Base-by-base conservation (phyloP, 768 basidiomycete species). In the Phallus indusiatus region DNA sequence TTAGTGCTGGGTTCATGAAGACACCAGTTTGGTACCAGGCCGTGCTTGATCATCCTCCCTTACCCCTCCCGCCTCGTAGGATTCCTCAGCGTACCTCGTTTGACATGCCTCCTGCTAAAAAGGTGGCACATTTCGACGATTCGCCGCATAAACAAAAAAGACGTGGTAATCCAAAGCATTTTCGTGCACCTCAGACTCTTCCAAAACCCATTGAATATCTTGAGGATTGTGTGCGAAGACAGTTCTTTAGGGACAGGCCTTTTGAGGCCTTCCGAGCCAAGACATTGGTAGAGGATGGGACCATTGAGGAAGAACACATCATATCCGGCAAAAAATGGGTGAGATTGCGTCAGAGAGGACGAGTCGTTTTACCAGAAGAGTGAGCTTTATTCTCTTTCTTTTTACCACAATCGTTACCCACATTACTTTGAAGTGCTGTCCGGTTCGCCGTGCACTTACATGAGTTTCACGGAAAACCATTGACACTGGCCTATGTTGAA, bases 171-270 rank as follows among this genome's bases (percentile, higher is more conserved):
- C 59, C 61, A 37, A 66, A 63, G 64, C 65, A 63, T 57, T 58
- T 53, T 28, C 66, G 61, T 10, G 62, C 67, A 50, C 67, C 66
- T 20, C 68, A 69, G 59, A 54, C 65, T 4, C 63, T 63, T 24
- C 85, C 88, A 0, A 61, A 80, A 51, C 78, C 80, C 11, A 79
- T 98, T 54, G 75, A 76, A 56, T 96, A 94, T 68, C 60, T 88
- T 46, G 92, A 95, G 68, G 96, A 99, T 70, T 77, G 81, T 62
- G 75, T 98, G 60, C 84, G 96, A 36, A 78, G 83, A 56, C 90
- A 90, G 69, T 98, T 99, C 78, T 98, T 94, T 76, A 76, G 78
- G 47, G 96, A 99, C 74, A 94, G 96, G 69, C 94, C 96, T 7
- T 96, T 96, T 67, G 94, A 99, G 73, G 87, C 92, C 1, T 89